Conservation (phyloP, 345 rosid genomes). For the Citrus sp. region DNA sequence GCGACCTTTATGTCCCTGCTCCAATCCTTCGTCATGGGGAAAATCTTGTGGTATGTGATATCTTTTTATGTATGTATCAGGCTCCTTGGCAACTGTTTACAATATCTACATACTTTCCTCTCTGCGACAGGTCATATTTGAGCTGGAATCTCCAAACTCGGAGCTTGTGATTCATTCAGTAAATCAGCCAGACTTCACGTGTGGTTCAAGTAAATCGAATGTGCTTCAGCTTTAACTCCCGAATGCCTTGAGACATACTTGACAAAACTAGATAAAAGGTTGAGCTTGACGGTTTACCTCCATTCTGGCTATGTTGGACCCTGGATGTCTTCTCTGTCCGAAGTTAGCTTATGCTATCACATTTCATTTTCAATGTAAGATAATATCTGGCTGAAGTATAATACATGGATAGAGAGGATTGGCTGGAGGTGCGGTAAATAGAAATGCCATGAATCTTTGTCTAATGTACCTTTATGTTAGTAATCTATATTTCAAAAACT, state of each 20-base stretch:
- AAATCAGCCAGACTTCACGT: conserved; percentile 51
- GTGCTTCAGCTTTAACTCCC: conserved; percentile 34
- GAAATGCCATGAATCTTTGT: background rate
- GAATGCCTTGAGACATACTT: background rate
- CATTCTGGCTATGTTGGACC: background rate
- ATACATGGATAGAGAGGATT: background rate
- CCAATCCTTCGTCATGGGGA: conserved; percentile 65
- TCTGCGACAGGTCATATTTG: conserved; percentile 56
- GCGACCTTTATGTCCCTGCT: conserved; percentile 78
- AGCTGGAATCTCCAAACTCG: conserved; percentile 56
- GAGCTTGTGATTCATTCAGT: conserved; percentile 49
- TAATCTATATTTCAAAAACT: background rate
- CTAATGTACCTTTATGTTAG: background rate
- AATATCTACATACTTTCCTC: background rate
- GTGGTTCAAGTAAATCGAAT: conserved; percentile 40
- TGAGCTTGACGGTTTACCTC: background rate
- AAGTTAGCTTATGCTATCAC: no score
- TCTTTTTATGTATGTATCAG: background rate
- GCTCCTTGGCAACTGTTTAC: background rate
- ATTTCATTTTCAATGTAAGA: background rate
- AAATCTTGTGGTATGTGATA: conserved; percentile 52
- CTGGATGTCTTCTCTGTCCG: background rate
- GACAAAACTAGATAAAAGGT: background rate
- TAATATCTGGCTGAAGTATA: background rate
- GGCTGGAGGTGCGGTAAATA: background rate